Evolutionary conservation across 257 asterid genomes (phyloP), one percentile per base, ranked within the genome.

Genomic region (Oldenlandia corymbosa): DNA sequence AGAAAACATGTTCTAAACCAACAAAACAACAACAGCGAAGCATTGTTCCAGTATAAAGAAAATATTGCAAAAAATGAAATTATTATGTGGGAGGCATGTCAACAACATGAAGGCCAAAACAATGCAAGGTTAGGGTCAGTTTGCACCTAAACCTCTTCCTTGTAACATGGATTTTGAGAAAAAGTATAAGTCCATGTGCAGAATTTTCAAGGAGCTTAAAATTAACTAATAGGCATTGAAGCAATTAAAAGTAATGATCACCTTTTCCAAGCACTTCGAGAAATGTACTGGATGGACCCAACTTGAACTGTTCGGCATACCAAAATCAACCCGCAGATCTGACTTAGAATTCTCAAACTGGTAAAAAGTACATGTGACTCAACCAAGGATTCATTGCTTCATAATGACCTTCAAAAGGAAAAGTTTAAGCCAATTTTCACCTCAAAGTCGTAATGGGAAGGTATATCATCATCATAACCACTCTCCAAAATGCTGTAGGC

Each of bases 181-280:
- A 17, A 45, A 45, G 42, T 13, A 31, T 0, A 54, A 26, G 24
- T 20, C 36, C 56, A 20, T 5, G 4, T 2, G 28, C 21, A 34
- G 16, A 36, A 68, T 41, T 21, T 46, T 42, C 21, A 71, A 53
- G 12, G 12, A 58, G 32, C 53, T 64, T 61, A 51, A 56, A 64
- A 58, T 23, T 54, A 59, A 66, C 56, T 13, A 36, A 43, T 68
- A 17, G 24, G 63, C 26, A n/a, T 32, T 52, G 49, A 61, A 77
- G 69, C 46, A 26, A 50, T 68, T 43, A 56, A 63, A 57, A 48
- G 24, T 50, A 62, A 24, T 52, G 58, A 66, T 68, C 70, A 88
- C 96, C 91, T 84, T 82, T 63, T 76, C 74, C 81, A 88, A 73
- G 84, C 96, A 84, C 79, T 83, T 88, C 37, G 95, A 78, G 64